Evolutionary conservation across 148 eudicot genomes (phyloP), one percentile per base, ranked within the genome.

Genomic region (Cornus controversa): DNA sequence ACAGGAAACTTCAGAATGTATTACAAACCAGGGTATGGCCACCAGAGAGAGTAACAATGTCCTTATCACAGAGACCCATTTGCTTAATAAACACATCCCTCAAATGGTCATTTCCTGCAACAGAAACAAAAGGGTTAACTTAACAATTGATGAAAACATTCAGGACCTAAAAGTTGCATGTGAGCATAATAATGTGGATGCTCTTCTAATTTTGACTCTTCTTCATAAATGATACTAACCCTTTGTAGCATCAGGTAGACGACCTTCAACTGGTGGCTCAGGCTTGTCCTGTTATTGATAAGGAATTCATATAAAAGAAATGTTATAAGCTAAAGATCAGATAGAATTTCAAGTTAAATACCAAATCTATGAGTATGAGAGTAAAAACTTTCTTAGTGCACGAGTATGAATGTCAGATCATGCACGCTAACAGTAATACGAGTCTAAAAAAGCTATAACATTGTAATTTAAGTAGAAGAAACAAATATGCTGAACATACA

Each of bases 11-110:
- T 57, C n/a, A 47, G 66, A 75, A 27, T 1, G 25, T n/a, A 47
- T 24, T 73, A 79, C 88, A 72, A 53, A 94, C 98, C 97, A 94
- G 83, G 65, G 98, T 94, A 85, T 95, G 98, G 75, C 84, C 98
- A 68, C 98, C 98, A 83, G 98, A 95, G 50, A 95, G 96, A 53
- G 90, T 90, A 78, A 93, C 98, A 78, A 93, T 95, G 84, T 95
- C 98, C 80, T 88, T 83, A 82, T 95, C 97, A 62, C 75, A 64
- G 20, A 95, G 94, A 68, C 99, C 99, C 99, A 95, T 95, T 74
- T 91, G 92, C 78, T 90, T 90, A 29, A 84, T 58, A 72, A 95
- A 95, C 22, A 95, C 99, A 47, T 91, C 88, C 81, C 96, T 93
- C 79, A 95, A 75, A 77, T 95, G 99, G 84, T 91, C 96, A 77